Base-by-base conservation (phyloP, 306 rosid species). In the Sechiopsis laciniata region DNA sequence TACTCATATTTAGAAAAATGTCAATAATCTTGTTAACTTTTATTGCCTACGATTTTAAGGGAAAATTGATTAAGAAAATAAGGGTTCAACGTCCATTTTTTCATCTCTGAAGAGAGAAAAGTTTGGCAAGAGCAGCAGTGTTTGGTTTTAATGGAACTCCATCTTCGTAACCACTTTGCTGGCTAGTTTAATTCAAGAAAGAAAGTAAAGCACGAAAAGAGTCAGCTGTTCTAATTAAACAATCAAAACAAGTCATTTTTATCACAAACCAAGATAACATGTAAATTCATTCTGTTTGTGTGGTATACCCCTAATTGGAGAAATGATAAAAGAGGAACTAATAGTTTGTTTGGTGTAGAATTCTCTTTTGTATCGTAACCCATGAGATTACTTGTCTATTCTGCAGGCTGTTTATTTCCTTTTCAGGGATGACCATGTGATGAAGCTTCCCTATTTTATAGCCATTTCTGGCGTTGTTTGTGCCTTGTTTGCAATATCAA, bases 401-500 rank as follows among this genome's bases (percentile, higher is more conserved):
- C 29, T 72, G 88, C 88, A 94, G 98, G 96, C 97, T 13, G 81
- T 80, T 7, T 87, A 85, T 91, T 78, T 88, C 71, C 87, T 94
- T 75, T 89, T 90, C 79, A 55, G 84, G 65, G 88, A 89, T 72
- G 90, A 86, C 24, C 72, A 77, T 56, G 76, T 16, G 35, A 72
- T 94, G 92, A 90, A 90, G 83, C 98, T 94, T 63, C 98, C 98
- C 0, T 82, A 90, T 78, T 90, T 71, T 78, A 94, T 86, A 70
- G 88, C 84, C 66, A 81, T 94, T 56, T 87, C 95, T 50, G 98
- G 98, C 60, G 63, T 90, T 74, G 89, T 83, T 35, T 94, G 97
- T 75, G 92, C 88, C 32, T 55, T 89, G 71, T 94, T 94, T 85
- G 97, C 98, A 51, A 84, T 94, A 11, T 81, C 91, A 21, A 94